These are phyloP conservation scores for Francoa sonchifolia DNA, from an alignment of 441 rosid species.

Conservation along the genomic window DNA sequence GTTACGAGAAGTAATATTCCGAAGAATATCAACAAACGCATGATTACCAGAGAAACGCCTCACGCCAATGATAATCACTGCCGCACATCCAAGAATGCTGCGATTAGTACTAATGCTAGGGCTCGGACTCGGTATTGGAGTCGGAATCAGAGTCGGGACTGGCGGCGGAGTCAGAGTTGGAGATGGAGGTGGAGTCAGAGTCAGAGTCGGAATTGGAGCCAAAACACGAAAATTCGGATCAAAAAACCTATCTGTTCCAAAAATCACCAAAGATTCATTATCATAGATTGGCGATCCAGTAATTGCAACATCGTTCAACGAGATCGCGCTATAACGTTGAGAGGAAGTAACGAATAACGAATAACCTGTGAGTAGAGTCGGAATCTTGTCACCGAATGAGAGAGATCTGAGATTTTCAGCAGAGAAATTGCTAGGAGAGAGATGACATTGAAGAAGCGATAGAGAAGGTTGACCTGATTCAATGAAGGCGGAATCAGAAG, in stretches of 20 bases:
- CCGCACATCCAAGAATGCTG: too few species aligned
- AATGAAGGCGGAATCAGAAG: slow-evolving; percentile 19
- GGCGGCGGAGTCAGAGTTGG: too few species aligned
- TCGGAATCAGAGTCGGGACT: too few species aligned
- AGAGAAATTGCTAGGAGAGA: slow-evolving; percentile 19
- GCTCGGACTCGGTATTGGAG: too few species aligned
- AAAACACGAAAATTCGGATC: slow-evolving; percentile 16
- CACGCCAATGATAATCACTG: too few species aligned
- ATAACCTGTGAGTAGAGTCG: slow-evolving; percentile 20
- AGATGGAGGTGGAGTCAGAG: too few species aligned
- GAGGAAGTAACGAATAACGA: slow-evolving; percentile 24
- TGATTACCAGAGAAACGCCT: too few species aligned
- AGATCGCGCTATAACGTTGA: not conserved
- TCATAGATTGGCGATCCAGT: slow-evolving; percentile 13
- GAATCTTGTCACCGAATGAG: slow-evolving; percentile 26
- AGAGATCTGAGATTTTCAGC: slow-evolving; percentile 16
- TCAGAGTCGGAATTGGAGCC: too few species aligned
- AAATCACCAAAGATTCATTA: slow-evolving; percentile 26
- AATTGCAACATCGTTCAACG: slow-evolving; percentile 22
- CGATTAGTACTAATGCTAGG: too few species aligned
- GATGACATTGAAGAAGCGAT: slow-evolving; percentile 20
- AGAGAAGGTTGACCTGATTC: slow-evolving; percentile 20
- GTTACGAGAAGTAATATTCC: too few species aligned
- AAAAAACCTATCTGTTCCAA: slow-evolving; percentile 24
- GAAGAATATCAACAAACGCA: too few species aligned